Percentiles rank a stretch among this genome's conserved stretches.
Evolutionary conservation across 148 eudicot species (phyloP).

Genomic region (Rhododendron williamsianum): DNA sequence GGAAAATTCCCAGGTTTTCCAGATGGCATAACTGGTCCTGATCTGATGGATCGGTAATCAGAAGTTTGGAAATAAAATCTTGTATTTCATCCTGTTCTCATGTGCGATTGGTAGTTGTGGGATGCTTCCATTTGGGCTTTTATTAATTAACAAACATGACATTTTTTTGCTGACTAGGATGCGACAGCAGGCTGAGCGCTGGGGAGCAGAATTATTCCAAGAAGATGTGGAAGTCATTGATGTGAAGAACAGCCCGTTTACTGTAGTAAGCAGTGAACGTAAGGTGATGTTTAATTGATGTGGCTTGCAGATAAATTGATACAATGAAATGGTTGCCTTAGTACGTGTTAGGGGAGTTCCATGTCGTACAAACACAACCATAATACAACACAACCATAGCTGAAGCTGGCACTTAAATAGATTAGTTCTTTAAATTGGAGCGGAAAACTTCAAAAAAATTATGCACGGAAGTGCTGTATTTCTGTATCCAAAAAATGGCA

Average conservation of each 20-base stretch:
- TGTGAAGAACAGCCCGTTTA: slow-evolving; percentile 71
- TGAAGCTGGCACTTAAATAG: not conserved
- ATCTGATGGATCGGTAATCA: slow-evolving; percentile 85
- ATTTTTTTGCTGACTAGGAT: slow-evolving; percentile 45
- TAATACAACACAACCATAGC: not conserved
- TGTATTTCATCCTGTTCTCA: not conserved
- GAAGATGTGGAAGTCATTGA: slow-evolving; percentile 96
- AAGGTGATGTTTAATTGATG: slow-evolving; percentile 47
- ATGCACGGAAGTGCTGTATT: not conserved
- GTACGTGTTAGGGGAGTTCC: not conserved
- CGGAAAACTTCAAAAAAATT: not conserved
- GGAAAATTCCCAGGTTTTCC: slow-evolving; percentile 99
- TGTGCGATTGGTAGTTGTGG: not conserved
- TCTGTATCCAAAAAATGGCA: not conserved
- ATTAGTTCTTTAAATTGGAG: not conserved
- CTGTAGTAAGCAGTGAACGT: slow-evolving; percentile 87
- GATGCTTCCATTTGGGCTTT: slow-evolving; percentile 1
- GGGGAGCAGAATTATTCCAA: slow-evolving; percentile 94
- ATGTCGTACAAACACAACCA: not conserved
- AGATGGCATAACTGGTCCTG: slow-evolving; percentile 97
- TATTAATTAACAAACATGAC: slow-evolving; percentile 6
- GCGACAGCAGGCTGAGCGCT: slow-evolving; percentile 89
- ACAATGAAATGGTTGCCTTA: not conserved
- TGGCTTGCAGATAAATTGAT: not conserved
- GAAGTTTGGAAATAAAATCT: not conserved